These are phyloP conservation scores for Mycena crocata DNA, from an alignment of 768 basidiomycete genomes.

Conservation along the genomic window DNA sequence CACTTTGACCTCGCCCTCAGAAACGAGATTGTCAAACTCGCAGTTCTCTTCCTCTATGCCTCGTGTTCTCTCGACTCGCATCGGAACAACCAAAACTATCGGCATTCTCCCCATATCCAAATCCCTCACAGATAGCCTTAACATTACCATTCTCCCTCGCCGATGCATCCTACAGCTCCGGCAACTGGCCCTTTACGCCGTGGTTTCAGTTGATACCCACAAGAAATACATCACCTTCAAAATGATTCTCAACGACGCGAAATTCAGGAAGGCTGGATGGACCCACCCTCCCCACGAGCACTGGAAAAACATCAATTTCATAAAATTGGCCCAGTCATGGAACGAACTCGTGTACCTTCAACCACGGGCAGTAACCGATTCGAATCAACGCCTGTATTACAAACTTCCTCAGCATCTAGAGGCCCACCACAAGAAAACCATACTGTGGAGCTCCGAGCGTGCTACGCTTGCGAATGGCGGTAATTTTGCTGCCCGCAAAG, in stretches of 20 bases:
- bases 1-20: neutral
- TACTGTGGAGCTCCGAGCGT: no score
- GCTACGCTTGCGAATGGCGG: no score
- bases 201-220: no score
- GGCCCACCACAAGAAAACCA: no score
- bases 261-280: neutral
- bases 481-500: no score
- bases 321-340: neutral
- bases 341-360: no score
- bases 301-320: neutral
- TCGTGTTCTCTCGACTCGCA: neutral
- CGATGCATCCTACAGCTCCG: neutral
- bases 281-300: neutral
- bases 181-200: neutral
- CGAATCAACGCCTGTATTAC: no score
- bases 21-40: conserved; percentile 4
- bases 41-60: neutral
- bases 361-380: no score
- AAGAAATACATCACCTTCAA: neutral
- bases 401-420: no score
- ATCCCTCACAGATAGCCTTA: neutral
- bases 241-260: neutral
- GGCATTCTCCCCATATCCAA: no score
- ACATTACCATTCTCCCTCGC: conserved; percentile 1
- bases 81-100: no score